phyloP scores from a whole-genome alignment of 768 basidiomycete genomes.

The Phaffia australis region DNA sequence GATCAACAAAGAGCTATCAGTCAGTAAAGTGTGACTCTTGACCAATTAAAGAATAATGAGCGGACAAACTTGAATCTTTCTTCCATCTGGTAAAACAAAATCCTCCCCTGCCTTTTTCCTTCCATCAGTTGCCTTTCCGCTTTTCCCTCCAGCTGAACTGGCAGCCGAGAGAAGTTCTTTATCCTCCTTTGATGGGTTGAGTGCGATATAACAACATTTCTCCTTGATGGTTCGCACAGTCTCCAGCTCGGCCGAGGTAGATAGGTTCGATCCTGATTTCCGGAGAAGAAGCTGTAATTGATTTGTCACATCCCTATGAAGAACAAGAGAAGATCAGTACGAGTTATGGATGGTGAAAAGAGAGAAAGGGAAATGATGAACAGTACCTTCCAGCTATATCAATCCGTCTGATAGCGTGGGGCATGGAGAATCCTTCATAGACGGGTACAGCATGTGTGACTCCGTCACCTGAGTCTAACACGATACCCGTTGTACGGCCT shows the following conservation, averaged over 20 bases:
- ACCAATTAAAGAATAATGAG: neutral
- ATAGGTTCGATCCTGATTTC: slow-evolving; percentile 86
- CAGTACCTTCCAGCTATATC: slow-evolving; percentile 87
- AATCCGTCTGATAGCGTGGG: slow-evolving; percentile 89
- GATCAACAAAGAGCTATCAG: neutral
- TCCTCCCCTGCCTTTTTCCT: slow-evolving; percentile 44
- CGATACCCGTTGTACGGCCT: slow-evolving; percentile 96
- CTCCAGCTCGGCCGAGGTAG: slow-evolving; percentile 94
- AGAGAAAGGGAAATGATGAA: slow-evolving; percentile 1
- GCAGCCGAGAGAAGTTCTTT: slow-evolving; percentile 53
- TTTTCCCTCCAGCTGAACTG: slow-evolving; percentile 35
- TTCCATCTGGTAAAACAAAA: slow-evolving; percentile 89
- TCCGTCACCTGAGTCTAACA: slow-evolving; percentile 95
- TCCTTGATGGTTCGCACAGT: slow-evolving; percentile 96
- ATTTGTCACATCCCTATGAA: slow-evolving; percentile 80
- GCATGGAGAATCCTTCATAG: slow-evolving; percentile 98
- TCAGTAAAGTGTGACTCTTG: neutral
- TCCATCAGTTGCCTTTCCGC: neutral
- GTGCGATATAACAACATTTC: slow-evolving; percentile 89
- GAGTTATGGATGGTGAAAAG: neutral
- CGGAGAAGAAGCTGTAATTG: slow-evolving; percentile 86
- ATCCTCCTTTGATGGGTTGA: slow-evolving; percentile 89
- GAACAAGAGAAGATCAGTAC: neutral
- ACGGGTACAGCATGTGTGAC: slow-evolving; percentile 98
- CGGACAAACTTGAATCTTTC: slow-evolving; percentile 64